Base-by-base conservation (phyloP, 352 stramenopile species). In the Phytopythium litorale region DNA sequence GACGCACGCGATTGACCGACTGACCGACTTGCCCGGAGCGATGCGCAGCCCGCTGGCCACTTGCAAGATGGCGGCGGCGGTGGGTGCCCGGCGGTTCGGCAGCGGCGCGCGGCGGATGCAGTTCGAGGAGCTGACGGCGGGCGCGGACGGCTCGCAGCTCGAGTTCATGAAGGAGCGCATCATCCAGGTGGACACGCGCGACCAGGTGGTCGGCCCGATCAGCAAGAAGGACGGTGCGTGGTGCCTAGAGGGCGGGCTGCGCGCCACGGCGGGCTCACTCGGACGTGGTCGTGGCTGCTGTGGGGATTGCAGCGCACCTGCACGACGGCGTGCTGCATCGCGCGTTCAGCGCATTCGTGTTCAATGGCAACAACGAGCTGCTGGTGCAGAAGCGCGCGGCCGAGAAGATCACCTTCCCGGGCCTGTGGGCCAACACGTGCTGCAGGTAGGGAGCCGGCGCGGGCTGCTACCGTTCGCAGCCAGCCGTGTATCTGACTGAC, bases 371-470 rank as follows among this genome's bases (percentile, higher is more conserved):
- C 62, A 92, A 93, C 58, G 79, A 93, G 63, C 61, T 96, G 51
- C 70, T 96, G 40, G 89, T 96, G 49, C 87, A 96, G 66, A 91
- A 99, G 83, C 86, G 98, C 19, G 92, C 97, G 1, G 73, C 74
- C 3, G 88, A 93, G 51, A 99, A 99, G 79, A 99, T 99, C 76
- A 99, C 97, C 28, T 99, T 99, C 74, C 97, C 98, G 16, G 88
- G 91, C 70, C 97, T 98, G 37, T 99, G 98, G 98, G 98, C 98
- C 18, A 99, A 99, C 76, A 99, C 98, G 16, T 99, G 98, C 74
- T 99, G 98, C 80, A 97, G 78, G 78, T 87, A 56, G 15, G 55
- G 55, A 19, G 8, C 1, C 12, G 15, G n/a, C n/a, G 16, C 40
- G n/a, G 12, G 28, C 19, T 50, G 46, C 11, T 61, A 16, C 7